Percentiles rank a stretch among this genome's conserved stretches.
Evolutionary conservation across 371 early-diverging fungal species (phyloP).

Genomic region (Nematocida sp.): DNA sequence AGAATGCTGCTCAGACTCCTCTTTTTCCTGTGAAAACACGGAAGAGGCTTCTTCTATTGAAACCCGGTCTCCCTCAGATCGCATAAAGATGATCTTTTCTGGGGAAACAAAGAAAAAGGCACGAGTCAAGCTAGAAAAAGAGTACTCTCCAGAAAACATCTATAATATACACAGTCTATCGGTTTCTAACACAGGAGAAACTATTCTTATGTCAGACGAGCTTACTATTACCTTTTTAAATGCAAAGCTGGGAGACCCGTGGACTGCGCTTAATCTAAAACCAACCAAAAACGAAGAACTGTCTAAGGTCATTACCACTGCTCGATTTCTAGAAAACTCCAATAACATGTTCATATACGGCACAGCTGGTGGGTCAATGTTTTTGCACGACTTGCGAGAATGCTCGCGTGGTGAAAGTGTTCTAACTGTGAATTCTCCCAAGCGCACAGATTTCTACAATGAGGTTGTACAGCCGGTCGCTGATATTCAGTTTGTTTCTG

Average conservation of each 20-base stretch:
- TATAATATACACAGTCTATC: constrained; percentile 98
- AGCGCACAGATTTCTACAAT: constrained; percentile 53
- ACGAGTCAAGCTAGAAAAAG: constrained; percentile 34
- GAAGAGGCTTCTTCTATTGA: constrained; percentile 2
- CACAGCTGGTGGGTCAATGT: constrained; percentile 91
- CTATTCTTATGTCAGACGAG: constrained; percentile 92
- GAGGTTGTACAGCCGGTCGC: constrained; percentile 65
- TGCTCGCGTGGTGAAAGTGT: constrained; percentile 34
- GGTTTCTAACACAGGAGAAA: constrained; percentile 89
- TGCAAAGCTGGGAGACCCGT: constrained; percentile 72
- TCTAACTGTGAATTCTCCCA: constrained; percentile 27
- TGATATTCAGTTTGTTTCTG: constrained; percentile 67
- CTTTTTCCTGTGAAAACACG: background rate
- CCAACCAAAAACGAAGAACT: constrained; percentile 95
- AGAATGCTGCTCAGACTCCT: constrained; percentile 34
- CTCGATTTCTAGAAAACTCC: constrained; percentile 87
- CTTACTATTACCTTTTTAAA: constrained; percentile 95
- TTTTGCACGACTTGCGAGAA: constrained; percentile 85
- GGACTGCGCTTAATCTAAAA: constrained; percentile 86
- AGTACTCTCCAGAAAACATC: constrained; percentile 88
- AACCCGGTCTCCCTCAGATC: background rate
- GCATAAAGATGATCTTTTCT: constrained; percentile 23
- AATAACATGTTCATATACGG: constrained; percentile 94
- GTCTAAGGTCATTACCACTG: constrained; percentile 94
- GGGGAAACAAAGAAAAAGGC: constrained; percentile 14